Base-by-base conservation (phyloP, 75 land plant species). In the Azolla pinnata region DNA sequence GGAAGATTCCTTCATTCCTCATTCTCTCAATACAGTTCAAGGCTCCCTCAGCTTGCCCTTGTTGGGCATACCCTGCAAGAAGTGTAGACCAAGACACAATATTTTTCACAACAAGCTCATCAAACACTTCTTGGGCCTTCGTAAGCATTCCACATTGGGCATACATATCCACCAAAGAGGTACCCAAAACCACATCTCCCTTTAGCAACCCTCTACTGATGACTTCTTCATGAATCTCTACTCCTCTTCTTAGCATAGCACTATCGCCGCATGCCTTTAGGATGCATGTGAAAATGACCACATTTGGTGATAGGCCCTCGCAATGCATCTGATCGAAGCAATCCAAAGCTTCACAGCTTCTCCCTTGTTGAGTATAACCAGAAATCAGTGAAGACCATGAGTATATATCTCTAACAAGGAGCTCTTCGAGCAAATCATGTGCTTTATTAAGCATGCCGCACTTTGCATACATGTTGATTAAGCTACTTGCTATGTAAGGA, bases 321-420 rank as follows among this genome's bases (percentile, higher is more conserved):
- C 19, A 33, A 30, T 59, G 64, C 83, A 81, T 81, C 25, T 33
- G 4, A 2, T 74, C 53, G 56, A 75, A 80, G 5, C 71, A 38
- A 12, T 75, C 62, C 42, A 80, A 46, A 0, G 75, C 55, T 34
- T 70, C 62, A 5, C 62, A 51, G 2, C 44, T 40, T 33, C 31
- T 54, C 8, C 69, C 83, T 38, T 53, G 18, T 10, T 67, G 54
- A 23, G 63, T 71, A 72, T 62, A 80, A 19, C 55, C 75, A 1
- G 64, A 47, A 61, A 80, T 80, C 2, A 75, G 56, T 10, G 77
- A 77, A 63, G 63, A 70, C 82, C 82, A 79, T 51, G 92, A 62
- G 64, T 82, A 73, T 48, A 64, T 78, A 48, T 83, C 79, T 9
- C 69, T 68, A 24, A 61, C 54, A 45, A 63, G 70, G 68, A 83